A percentile compares a stretch with the other conserved stretches of the same genome.
Evolutionary conservation across 345 rosid species (phyloP).

Genomic region (Salix purpurea): DNA sequence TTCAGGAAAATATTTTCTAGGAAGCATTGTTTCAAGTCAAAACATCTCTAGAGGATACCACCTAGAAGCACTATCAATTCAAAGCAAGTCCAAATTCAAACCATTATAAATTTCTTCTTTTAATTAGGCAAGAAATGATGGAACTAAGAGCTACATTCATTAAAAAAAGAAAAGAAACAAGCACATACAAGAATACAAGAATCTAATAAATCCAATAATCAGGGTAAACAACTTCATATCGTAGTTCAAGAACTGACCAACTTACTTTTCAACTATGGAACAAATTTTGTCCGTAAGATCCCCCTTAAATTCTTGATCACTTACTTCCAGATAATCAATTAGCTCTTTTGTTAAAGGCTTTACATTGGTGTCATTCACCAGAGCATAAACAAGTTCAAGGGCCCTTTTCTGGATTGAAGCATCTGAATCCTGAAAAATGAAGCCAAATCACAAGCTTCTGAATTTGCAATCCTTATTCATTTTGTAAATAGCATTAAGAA

Average conservation of each 20-base stretch:
- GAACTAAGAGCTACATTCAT: not conserved
- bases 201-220: not conserved
- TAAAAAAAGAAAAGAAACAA: not conserved
- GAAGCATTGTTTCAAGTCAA: not conserved
- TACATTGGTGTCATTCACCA: constrained; percentile 89
- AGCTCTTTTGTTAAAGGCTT: constrained; percentile 86
- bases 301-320: constrained; percentile 93
- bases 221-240: not conserved
- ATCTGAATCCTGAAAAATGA: constrained; percentile 81
- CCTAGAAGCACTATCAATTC: not conserved
- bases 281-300: constrained; percentile 98
- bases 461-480: not conserved
- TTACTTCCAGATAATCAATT: constrained; percentile 90
- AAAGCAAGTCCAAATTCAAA: not conserved
- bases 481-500: constrained; percentile 9
- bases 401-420: constrained; percentile 98
- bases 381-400: constrained; percentile 78
- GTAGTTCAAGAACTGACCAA: constrained; percentile 15
- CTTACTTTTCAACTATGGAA: constrained; percentile 95
- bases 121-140: not conserved
- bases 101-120: not conserved
- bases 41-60: not conserved
- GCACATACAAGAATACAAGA: not conserved
- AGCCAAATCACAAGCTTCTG: constrained; percentile 23
- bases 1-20: no score